Percentiles rank a stretch among this genome's conserved stretches.
These are phyloP conservation scores for Pythium diclinum DNA, from an alignment of 352 stramenopile genomes.

Conservation along the genomic window DNA sequence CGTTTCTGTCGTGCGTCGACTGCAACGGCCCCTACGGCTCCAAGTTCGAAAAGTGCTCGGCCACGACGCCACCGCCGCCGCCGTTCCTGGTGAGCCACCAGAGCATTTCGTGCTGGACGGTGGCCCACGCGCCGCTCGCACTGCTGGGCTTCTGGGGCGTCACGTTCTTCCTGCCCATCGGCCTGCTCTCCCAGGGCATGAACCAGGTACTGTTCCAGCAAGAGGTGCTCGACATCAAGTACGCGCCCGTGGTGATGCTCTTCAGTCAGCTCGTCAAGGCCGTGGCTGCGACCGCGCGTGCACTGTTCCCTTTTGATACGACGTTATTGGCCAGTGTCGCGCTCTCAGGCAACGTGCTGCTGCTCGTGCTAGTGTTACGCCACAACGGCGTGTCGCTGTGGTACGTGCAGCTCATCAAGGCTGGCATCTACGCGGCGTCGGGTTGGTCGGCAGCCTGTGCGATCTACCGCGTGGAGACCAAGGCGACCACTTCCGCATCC, in stretches of 20 bases:
- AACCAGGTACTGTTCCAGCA: slow-evolving; percentile 62
- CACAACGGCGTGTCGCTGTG: slow-evolving; percentile 52
- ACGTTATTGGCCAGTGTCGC: slow-evolving; percentile 36
- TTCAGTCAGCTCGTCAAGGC: slow-evolving; percentile 56
- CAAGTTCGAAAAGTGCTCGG: slow-evolving; percentile 18
- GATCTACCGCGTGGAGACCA: slow-evolving; percentile 36
- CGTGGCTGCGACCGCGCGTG: slow-evolving; percentile 33
- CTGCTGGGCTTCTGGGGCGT: slow-evolving; percentile 56
- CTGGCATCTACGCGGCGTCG: slow-evolving; percentile 50
- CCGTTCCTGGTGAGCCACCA: slow-evolving; percentile 48
- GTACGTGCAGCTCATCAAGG: slow-evolving; percentile 56
- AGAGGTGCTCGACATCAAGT: slow-evolving; percentile 62
- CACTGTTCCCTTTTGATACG: slow-evolving; percentile 49
- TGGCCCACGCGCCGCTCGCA: slow-evolving; percentile 39
- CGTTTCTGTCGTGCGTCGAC: slow-evolving; percentile 48
- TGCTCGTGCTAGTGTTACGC: slow-evolving; percentile 37
- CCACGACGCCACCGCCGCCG: neutral
- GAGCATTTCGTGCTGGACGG: slow-evolving; percentile 42
- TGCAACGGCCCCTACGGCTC: slow-evolving; percentile 23
- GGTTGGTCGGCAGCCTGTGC: slow-evolving; percentile 51
- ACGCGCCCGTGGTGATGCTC: slow-evolving; percentile 48
- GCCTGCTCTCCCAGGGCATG: slow-evolving; percentile 55
- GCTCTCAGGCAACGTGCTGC: slow-evolving; percentile 32
- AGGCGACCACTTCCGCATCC: slow-evolving; percentile 17
- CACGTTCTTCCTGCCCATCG: slow-evolving; percentile 59